Percentiles rank a stretch among this genome's conserved stretches.
Conservation (phyloP, 2,329 filamentous ascomycete genomes). For the Scortechinia acanthostroma region DNA sequence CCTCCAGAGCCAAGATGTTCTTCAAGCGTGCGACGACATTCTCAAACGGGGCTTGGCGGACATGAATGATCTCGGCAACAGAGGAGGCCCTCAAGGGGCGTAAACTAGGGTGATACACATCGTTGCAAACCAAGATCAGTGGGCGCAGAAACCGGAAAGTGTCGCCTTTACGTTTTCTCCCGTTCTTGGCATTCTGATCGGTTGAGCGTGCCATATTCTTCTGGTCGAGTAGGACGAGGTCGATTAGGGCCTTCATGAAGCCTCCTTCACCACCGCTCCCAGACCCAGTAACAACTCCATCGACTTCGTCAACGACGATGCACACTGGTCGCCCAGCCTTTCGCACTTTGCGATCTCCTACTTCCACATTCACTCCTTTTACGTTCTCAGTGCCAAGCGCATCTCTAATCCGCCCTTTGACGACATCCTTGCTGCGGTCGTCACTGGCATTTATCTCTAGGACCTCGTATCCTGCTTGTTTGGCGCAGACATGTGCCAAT, state of each 20-base stretch:
- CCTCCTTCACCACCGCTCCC: conserved; percentile 48
- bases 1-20: conserved; percentile 52
- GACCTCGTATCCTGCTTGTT: conserved; percentile 62
- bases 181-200: conserved; percentile 24
- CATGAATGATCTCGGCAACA: conserved; percentile 63
- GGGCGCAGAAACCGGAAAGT: conserved; percentile 55
- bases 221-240: conserved; percentile 58
- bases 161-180: conserved; percentile 45
- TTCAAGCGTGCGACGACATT: conserved; percentile 55
- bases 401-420: conserved; percentile 58
- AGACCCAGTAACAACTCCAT: conserved; percentile 50
- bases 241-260: conserved; percentile 64
- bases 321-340: conserved; percentile 52
- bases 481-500: conserved; percentile 61
- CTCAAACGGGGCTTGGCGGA: conserved; percentile 56
- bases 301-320: conserved; percentile 63
- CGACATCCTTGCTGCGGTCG: conserved; percentile 55
- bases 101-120: conserved; percentile 60
- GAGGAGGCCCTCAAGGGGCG: conserved; percentile 50
- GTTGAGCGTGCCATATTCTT: conserved; percentile 36
- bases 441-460: conserved; percentile 68
- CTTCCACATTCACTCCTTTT: conserved; percentile 32
- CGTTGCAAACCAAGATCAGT: conserved; percentile 63
- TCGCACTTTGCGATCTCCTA: conserved; percentile 33
- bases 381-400: conserved; percentile 65